Conservation (phyloP, 1,284 basidiomycete genomes). For the Marasmius fiardii region DNA sequence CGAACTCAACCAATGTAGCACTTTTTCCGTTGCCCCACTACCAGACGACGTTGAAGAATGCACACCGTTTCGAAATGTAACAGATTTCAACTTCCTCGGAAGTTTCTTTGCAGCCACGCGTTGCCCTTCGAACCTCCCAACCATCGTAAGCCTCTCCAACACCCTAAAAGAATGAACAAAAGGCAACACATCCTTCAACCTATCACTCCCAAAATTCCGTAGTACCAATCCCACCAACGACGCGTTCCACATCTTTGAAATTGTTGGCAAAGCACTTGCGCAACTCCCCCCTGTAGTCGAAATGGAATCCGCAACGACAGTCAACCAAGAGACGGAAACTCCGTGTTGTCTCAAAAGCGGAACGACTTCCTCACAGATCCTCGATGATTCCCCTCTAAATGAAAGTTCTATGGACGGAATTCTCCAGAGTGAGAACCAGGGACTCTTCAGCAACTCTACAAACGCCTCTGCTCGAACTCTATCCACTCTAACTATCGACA, state of each 20-base stretch:
- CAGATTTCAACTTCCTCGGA: not conserved
- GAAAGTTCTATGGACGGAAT: not conserved
- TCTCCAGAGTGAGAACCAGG: not conserved
- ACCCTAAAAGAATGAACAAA: not conserved
- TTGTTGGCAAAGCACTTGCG: not conserved
- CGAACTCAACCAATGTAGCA: not conserved
- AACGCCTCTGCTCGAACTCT: not conserved
- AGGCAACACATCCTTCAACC: not conserved
- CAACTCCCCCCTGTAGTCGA: not conserved
- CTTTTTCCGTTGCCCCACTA: not conserved
- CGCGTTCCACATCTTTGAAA: not conserved
- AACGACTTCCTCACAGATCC: not conserved
- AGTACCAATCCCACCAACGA: not conserved
- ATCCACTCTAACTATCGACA: not conserved
- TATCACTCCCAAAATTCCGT: not conserved
- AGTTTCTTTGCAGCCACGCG: not conserved
- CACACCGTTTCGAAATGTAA: not conserved
- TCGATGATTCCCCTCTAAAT: slow-evolving; percentile 1
- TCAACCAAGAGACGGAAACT: not conserved
- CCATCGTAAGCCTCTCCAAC: not conserved
- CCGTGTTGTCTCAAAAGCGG: not conserved
- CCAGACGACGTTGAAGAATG: not conserved
- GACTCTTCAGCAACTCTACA: not conserved
- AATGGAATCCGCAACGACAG: not conserved
- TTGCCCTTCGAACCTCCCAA: not conserved